Conservation (phyloP, 2,329 filamentous ascomycete species). For the Penicillium sp. region DNA sequence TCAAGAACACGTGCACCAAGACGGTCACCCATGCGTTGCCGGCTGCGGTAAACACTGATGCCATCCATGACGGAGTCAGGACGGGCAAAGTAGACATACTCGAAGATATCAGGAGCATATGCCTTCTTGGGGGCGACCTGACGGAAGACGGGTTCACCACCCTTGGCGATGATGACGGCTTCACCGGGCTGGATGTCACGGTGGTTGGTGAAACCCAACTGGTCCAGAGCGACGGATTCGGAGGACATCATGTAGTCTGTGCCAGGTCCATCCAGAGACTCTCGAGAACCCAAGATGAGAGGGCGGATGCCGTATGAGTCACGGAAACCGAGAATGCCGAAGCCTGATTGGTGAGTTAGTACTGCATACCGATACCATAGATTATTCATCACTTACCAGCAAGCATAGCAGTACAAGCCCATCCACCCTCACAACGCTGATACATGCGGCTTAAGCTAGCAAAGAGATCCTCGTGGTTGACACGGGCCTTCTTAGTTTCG, state of each 20-base stretch:
- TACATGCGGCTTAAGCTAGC: slow-evolving; percentile 69
- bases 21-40: slow-evolving; percentile 81
- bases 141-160: slow-evolving; percentile 66
- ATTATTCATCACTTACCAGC: slow-evolving; percentile 50
- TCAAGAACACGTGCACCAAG: slow-evolving; percentile 69
- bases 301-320: slow-evolving; percentile 80
- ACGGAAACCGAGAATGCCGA: slow-evolving; percentile 74
- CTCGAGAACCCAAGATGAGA: slow-evolving; percentile 70
- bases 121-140: slow-evolving; percentile 66
- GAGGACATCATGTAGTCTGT: slow-evolving; percentile 89
- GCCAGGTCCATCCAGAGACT: slow-evolving; percentile 61
- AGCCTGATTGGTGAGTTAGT: slow-evolving; percentile 48
- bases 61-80: slow-evolving; percentile 81
- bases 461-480: slow-evolving; percentile 75
- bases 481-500: slow-evolving; percentile 74
- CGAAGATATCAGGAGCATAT: slow-evolving; percentile 83
- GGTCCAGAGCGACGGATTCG: slow-evolving; percentile 76
- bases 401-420: slow-evolving; percentile 77
- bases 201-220: slow-evolving; percentile 75
- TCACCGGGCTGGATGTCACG: slow-evolving; percentile 76
- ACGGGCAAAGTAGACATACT: slow-evolving; percentile 82
- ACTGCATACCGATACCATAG: neutral
- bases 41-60: slow-evolving; percentile 77
- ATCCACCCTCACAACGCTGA: slow-evolving; percentile 67
- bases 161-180: slow-evolving; percentile 81